Conservation (phyloP, 768 basidiomycete species). For the Paxillus rubicundulus region DNA sequence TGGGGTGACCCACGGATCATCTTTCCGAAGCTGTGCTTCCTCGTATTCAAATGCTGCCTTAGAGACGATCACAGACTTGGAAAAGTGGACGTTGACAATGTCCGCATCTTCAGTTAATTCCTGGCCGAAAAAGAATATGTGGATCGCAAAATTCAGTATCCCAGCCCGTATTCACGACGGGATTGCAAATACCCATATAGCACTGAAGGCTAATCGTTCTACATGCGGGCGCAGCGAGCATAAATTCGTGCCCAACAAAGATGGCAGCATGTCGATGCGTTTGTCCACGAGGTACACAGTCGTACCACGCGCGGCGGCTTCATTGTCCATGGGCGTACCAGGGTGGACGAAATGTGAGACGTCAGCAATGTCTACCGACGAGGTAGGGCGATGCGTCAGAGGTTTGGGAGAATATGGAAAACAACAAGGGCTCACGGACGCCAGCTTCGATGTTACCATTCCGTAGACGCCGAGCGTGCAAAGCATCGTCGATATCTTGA, state of each 20-base stretch:
- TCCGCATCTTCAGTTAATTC: conserved; percentile 87
- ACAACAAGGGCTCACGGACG: conserved; percentile 71
- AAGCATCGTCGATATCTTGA: conserved; percentile 97
- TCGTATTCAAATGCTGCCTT: conserved; percentile 97
- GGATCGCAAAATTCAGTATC: neutral
- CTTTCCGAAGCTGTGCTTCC: conserved; percentile 91
- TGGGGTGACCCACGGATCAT: conserved; percentile 68
- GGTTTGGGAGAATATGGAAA: neutral
- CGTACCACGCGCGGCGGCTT: conserved; percentile 93
- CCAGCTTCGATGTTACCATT: conserved; percentile 97
- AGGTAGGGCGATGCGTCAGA: neutral
- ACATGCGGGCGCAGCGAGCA: conserved; percentile 92
- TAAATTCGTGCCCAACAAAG: conserved; percentile 90
- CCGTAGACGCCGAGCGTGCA: conserved; percentile 83
- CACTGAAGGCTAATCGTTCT: conserved; percentile 92
- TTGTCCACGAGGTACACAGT: conserved; percentile 99
- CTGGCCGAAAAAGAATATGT: conserved; percentile 39
- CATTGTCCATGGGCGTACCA: conserved; percentile 93
- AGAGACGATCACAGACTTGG: conserved; percentile 94
- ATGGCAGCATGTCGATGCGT: conserved; percentile 97
- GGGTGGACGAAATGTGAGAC: conserved; percentile 94
- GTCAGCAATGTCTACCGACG: conserved; percentile 84
- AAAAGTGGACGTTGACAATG: conserved; percentile 87
- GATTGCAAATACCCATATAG: conserved; percentile 75
- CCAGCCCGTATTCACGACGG: neutral